Evolutionary conservation across 2,329 filamentous ascomycete genomes (phyloP), one percentile per base, ranked within the genome.

Genomic region (Penicillium sp.): DNA sequence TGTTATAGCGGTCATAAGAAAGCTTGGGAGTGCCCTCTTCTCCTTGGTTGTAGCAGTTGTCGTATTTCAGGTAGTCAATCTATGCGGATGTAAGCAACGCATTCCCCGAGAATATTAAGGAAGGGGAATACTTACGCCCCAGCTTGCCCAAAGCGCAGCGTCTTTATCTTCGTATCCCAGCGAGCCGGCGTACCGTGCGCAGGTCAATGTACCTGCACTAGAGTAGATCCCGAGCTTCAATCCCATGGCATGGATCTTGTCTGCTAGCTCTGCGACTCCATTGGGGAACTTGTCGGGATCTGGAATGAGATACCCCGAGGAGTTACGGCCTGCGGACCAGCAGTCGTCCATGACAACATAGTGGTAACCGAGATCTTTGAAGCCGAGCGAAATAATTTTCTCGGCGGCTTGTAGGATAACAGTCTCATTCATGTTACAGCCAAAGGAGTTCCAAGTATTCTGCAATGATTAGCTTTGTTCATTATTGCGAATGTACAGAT

Each of bases 21-120:
- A 80, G 66, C 57, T 78, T 71, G 0, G 78, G 74, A 2, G 75
- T 80, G 13, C 81, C 80, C 19, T 77, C 78, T 54, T 81, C 77
- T 8, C 82, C 82, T 58, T 80, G 73, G 60, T 84, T 83, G 67
- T 77, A 83, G 71, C 83, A 85, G 65, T 85, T 85, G 69, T 85
- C 82, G 62, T 84, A 84, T 65, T 84, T 82, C 23, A 82, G 66
- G 61, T 82, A 83, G 66, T 81, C 70, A 35, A 69, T 60, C 59
- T 62, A 25, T 50, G 16, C 13, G n/a, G 8, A 2, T 14, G 23
- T 50, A 13, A 50, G 47, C 14, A 49, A 6, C 8, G 23, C 4
- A 14, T 1, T 13, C 3, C 4, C n/a, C 5, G 0, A 33, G 9
- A 33, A 16, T 23, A 3, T 3, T 3, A 4, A 9, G 31, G 3